phyloP scores from a whole-genome alignment of 148 eudicot species.

The Agrostemma githago region DNA sequence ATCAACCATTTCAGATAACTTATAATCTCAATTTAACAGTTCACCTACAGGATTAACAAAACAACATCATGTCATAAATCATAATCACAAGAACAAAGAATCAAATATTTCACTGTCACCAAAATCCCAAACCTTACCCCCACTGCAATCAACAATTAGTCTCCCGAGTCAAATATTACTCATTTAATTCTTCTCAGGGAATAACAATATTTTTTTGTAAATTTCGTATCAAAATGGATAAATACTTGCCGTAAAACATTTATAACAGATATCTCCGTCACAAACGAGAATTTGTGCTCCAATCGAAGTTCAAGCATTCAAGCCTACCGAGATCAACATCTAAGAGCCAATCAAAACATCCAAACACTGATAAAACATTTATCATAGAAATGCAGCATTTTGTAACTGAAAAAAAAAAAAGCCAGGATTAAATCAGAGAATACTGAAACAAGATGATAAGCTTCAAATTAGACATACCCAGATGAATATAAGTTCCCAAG shows the following conservation, averaged over 20 bases:
- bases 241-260: no score
- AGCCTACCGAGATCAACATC: no score
- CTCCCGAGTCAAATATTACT: no score
- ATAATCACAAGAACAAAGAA: background rate
- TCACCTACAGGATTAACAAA: background rate
- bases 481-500: conserved; percentile 8
- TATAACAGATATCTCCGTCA: no score
- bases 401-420: background rate
- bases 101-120: background rate
- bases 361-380: background rate
- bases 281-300: no score
- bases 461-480: conserved; percentile 18
- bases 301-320: no score
- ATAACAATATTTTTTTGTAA: no score
- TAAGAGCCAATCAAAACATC: background rate
- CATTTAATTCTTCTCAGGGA: no score
- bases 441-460: background rate
- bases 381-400: background rate
- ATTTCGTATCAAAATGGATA: no score
- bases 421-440: background rate
- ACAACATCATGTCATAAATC: no score
- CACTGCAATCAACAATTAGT: background rate
- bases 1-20: background rate
- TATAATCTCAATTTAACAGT: background rate
- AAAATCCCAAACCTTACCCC: background rate